Percentiles rank a stretch among this genome's conserved stretches.
Conservation (phyloP, 1,284 basidiomycete species). For the Ganoderma resinaceum region DNA sequence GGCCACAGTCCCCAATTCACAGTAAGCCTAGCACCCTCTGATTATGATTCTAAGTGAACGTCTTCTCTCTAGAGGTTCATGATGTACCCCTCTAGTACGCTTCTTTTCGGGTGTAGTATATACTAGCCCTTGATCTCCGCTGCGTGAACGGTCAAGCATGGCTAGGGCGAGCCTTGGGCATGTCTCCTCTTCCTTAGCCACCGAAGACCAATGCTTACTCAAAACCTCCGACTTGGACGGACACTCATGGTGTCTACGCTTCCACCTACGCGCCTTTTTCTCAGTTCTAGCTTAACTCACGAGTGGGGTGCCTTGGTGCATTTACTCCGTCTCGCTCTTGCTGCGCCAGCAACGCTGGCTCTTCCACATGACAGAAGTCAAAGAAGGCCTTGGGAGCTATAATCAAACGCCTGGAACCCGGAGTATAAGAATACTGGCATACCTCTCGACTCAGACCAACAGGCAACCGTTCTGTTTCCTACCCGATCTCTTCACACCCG, state of each 20-base stretch:
- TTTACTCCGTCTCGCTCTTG: background rate
- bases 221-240: background rate
- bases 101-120: background rate
- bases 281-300: background rate
- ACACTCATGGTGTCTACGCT: background rate
- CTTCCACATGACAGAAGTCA: background rate
- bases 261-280: background rate
- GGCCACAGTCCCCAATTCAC: background rate
- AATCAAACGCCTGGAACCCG: background rate
- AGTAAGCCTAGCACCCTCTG: background rate
- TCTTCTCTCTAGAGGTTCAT: background rate
- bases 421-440: background rate
- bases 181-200: background rate
- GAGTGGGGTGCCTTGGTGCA: background rate
- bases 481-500: background rate
- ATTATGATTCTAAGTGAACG: background rate
- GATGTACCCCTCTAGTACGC: background rate
- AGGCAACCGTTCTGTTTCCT: background rate
- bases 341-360: background rate
- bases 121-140: background rate
- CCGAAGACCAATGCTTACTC: background rate
- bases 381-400: background rate
- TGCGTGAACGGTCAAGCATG: background rate
- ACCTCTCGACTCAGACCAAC: background rate
- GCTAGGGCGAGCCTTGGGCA: background rate